Base-by-base conservation (phyloP, 495 filamentous ascomycete genomes). In the Lophium mytilinum region DNA sequence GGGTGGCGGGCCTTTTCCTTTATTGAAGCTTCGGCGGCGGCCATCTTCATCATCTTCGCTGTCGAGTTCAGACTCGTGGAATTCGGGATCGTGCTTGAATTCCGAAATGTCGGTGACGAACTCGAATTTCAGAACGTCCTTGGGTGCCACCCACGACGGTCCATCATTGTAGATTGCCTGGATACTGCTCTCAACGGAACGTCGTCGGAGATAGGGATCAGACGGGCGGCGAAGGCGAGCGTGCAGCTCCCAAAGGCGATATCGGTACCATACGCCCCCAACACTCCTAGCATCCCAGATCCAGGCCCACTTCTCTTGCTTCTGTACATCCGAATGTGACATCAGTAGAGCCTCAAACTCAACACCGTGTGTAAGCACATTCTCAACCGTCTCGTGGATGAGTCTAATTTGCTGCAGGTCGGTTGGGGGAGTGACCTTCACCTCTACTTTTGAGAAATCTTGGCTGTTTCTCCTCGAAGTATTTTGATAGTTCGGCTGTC, bases 321-420 rank as follows among this genome's bases (percentile, higher is more conserved):
- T 76, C 60, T 92, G 88, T 1, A 96, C 86, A 37, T 86, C 82
- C 0, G 82, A 83, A 15, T 85, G 77, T 37, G 80, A 85, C 93
- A 97, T 96, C 3, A 99, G 80, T 1, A 95, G 76, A 4, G 91
- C 91, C 66, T 99, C 93, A 54, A 96, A 95, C 68, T 94, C 88
- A 0, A 87, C 85, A 0, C 91, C 90, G 59, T 90, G 80, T 10
- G 81, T 81, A 18, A 96, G 65, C 1, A 97, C 75, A 4, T 74
- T 75, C 62, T 97, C 93, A 36, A 95, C 73, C 0, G 90, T 89
- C 65, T 83, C 90, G 71, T 99, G 91, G 50, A 99, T 95, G 36
- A 94, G 74, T 45, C 82, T 83, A 2, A 97, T 73, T 62, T 88
- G 81, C 42, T 84, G 86, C 21, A 96, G 80, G 63, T 96, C 87